phyloP scores from a whole-genome alignment of 345 rosid genomes.

The Trapa incisa region DNA sequence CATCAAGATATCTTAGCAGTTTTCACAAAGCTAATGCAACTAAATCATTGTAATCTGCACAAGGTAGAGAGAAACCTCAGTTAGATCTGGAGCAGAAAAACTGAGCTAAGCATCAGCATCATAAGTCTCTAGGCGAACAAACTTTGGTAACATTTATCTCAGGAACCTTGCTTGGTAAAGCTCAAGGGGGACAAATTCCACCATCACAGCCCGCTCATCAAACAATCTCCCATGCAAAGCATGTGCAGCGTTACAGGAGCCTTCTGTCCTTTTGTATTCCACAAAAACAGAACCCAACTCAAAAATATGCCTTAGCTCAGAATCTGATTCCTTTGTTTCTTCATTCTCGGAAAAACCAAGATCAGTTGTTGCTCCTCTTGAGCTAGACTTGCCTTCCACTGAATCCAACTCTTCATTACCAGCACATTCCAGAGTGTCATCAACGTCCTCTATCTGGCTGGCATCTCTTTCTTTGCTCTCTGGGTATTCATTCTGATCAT shows the following conservation, averaged over 20 bases:
- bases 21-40: not conserved
- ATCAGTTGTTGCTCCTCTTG: slow-evolving; percentile 7
- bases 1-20: not conserved
- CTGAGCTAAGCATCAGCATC: not conserved
- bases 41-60: not conserved
- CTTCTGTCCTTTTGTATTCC: slow-evolving; percentile 66
- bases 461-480: slow-evolving; percentile 8
- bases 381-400: slow-evolving; percentile 14
- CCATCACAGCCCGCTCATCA: slow-evolving; percentile 39
- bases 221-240: slow-evolving; percentile 60
- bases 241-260: slow-evolving; percentile 58
- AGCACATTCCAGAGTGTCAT: slow-evolving; percentile 11
- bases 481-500: slow-evolving; percentile 16
- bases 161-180: slow-evolving; percentile 41
- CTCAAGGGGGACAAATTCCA: slow-evolving; percentile 47
- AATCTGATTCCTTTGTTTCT: slow-evolving; percentile 17
- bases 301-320: slow-evolving; percentile 21
- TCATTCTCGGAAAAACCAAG: slow-evolving; percentile 13
- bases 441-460: slow-evolving; percentile 3
- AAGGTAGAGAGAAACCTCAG: not conserved
- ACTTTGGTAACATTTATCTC: slow-evolving; percentile 7
- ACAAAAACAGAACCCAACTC: slow-evolving; percentile 63
- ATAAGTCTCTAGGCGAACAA: not conserved
- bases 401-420: slow-evolving; percentile 12
- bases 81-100: not conserved